Evolutionary conservation across 2,329 filamentous ascomycete species (phyloP).

Genomic region (Myriosclerotinia scirpicola): DNA sequence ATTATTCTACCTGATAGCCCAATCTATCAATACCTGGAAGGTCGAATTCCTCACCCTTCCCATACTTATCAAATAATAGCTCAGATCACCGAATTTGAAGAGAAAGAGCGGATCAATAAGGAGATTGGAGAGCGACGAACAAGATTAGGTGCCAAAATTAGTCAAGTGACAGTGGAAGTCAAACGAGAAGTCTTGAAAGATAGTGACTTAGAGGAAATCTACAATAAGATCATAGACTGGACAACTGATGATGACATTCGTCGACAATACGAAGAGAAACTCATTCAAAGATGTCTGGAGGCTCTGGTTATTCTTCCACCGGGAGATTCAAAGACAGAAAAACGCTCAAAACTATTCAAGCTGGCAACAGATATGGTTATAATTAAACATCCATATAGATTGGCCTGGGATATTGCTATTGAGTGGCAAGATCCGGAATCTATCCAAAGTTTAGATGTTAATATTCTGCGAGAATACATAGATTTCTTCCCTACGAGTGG

Average conservation of each 20-base stretch:
- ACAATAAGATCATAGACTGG: slow-evolving; percentile 87
- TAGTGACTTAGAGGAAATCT: slow-evolving; percentile 78
- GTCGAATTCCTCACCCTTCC: slow-evolving; percentile 75
- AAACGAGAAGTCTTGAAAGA: slow-evolving; percentile 77
- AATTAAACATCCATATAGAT: slow-evolving; percentile 84
- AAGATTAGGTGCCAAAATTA: slow-evolving; percentile 78
- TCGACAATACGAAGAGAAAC: slow-evolving; percentile 84
- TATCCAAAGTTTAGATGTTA: slow-evolving; percentile 74
- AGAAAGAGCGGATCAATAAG: slow-evolving; percentile 85
- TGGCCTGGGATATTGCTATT: slow-evolving; percentile 88
- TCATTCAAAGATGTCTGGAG: slow-evolving; percentile 79
- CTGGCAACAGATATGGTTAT: slow-evolving; percentile 92
- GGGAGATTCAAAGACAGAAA: slow-evolving; percentile 64
- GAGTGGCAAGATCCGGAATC: slow-evolving; percentile 83
- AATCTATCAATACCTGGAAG: slow-evolving; percentile 80
- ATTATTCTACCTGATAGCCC: slow-evolving; percentile 77
- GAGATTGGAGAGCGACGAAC: slow-evolving; percentile 88
- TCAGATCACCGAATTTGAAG: slow-evolving; percentile 79
- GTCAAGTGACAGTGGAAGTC: slow-evolving; percentile 81
- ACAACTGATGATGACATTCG: slow-evolving; percentile 80
- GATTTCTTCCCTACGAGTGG: slow-evolving; percentile 81
- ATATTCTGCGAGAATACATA: slow-evolving; percentile 77
- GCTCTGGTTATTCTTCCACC: slow-evolving; percentile 66
- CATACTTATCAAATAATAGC: slow-evolving; percentile 80
- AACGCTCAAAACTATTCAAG: slow-evolving; percentile 71